Conservation (phyloP, 305 asterid species). For the Solanum hybrid region DNA sequence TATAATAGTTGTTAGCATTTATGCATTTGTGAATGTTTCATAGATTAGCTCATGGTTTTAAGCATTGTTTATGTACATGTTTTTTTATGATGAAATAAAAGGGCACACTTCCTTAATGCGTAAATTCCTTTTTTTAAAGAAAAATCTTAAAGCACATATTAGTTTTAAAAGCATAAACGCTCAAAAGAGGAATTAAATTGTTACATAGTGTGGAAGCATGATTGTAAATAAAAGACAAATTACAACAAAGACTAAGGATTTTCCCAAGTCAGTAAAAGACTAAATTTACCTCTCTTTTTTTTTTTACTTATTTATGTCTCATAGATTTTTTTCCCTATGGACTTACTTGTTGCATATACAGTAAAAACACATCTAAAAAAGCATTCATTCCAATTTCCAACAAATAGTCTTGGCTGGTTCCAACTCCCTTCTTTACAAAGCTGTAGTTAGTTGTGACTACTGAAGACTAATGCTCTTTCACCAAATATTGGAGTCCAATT, state of each 20-base stretch:
- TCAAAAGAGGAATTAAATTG: neutral
- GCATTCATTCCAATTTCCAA: neutral
- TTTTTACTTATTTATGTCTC: constrained; percentile 3
- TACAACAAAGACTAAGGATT: constrained; percentile 12
- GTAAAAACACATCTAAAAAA: neutral
- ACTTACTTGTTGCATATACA: neutral
- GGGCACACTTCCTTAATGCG: neutral
- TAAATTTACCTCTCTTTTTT: neutral
- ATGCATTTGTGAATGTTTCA: neutral
- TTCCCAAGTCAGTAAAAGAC: constrained; percentile 1
- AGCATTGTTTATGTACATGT: neutral
- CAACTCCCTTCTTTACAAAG: neutral
- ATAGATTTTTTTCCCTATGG: neutral
- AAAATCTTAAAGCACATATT: neutral
- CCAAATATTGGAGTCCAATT: constrained; percentile 65
- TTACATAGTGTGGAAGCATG: neutral
- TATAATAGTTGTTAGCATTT: neutral
- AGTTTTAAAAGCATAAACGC: neutral
- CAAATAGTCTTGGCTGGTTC: constrained; percentile 7
- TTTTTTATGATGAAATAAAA: neutral
- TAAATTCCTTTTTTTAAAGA: neutral
- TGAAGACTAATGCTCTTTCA: constrained; percentile 12
- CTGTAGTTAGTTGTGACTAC: constrained; percentile 3
- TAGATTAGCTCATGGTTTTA: neutral
- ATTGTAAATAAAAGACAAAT: neutral